Evolutionary conservation across 2,329 filamentous ascomycete genomes (phyloP), one percentile per base, ranked within the genome.

Genomic region (Fusarium pseudograminearum): DNA sequence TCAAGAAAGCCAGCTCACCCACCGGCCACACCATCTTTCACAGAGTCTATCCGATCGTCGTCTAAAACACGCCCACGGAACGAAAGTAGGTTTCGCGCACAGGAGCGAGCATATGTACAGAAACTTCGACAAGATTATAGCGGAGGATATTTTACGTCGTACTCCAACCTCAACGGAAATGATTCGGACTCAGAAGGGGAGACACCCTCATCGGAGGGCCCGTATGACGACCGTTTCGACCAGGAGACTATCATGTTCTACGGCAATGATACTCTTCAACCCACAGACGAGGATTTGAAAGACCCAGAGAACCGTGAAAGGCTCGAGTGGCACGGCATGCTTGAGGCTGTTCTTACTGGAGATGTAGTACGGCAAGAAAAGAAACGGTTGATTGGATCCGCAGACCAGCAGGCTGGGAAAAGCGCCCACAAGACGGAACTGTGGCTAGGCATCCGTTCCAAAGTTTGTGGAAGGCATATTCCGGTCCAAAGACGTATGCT

Each of bases 361-460:
- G 96, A 99, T 78, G 96, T 99, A 11, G 95, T 99, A 61, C 93
- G 93, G 75, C 96, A 99, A 80, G 96, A 99, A 82, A 99, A 99
- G 85, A 97, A 97, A 80, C 90, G 96, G 45, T 81, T 99, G 75
- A 96, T 97, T 71, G 94, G 93, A 46, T 91, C 93, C 6, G 84
- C 85, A 15, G 89, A 90, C 55, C 84, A 86, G 71, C 82, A 86
- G 64, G 78, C 82, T 11, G 86, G 84, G 57, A 87, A 87, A 69
- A 84, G 87, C 50, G 92, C 93, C 46, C 89, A 94, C 69, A 91
- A 92, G 75, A 88, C 89, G 33, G 92, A 93, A 76, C 86, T 98
- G 22, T 99, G 96, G 94, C 83, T 98, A 46, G 95, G 94, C 10
- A 87, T 98, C 33, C 88, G 94, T 58, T 91, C 96, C 48, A 93